Conservation (phyloP, 805 yeast species). For the Clavispora asparagi region DNA sequence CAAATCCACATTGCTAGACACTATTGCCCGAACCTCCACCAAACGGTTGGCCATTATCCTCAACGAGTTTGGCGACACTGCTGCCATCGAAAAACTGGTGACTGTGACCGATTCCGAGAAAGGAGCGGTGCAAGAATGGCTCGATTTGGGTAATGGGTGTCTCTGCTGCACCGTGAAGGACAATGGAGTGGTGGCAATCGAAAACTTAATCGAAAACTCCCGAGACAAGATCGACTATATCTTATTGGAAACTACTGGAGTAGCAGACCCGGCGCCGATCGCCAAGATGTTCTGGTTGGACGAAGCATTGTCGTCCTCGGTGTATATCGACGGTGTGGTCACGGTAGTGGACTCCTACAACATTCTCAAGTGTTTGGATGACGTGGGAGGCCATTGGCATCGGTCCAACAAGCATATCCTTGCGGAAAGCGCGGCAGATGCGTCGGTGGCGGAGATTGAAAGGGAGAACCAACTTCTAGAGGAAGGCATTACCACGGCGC, state of each 20-base stretch:
- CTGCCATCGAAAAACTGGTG: constrained; percentile 82
- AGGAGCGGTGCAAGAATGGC: constrained; percentile 78
- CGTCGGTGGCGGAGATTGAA: constrained; percentile 23
- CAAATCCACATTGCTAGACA: constrained; percentile 77
- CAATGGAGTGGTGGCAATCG: constrained; percentile 92
- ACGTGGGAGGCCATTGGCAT: constrained; percentile 70
- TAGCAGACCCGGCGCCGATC: constrained; percentile 97
- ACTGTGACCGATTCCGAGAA: constrained; percentile 55
- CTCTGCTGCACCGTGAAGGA: constrained; percentile 95
- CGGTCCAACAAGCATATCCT: constrained; percentile 28
- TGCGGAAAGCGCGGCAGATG: constrained; percentile 18
- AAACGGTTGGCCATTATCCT: constrained; percentile 82
- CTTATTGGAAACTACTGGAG: constrained; percentile 89
- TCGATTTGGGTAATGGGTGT: constrained; percentile 95
- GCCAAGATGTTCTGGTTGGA: constrained; percentile 98
- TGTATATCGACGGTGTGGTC: constrained; percentile 86
- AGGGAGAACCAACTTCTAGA: constrained; percentile 28
- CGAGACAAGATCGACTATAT: constrained; percentile 81
- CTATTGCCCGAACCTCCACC: constrained; percentile 64
- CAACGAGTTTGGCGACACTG: constrained; percentile 89
- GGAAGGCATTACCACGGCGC: constrained; percentile 69
- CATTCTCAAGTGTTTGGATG: constrained; percentile 61
- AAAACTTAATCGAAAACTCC: constrained; percentile 67
- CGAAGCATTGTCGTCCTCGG: constrained; percentile 76
- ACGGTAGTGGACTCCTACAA: constrained; percentile 79